phyloP scores from a whole-genome alignment of 2,329 filamentous ascomycete genomes.

The Teratosphaeria zuluensis region DNA sequence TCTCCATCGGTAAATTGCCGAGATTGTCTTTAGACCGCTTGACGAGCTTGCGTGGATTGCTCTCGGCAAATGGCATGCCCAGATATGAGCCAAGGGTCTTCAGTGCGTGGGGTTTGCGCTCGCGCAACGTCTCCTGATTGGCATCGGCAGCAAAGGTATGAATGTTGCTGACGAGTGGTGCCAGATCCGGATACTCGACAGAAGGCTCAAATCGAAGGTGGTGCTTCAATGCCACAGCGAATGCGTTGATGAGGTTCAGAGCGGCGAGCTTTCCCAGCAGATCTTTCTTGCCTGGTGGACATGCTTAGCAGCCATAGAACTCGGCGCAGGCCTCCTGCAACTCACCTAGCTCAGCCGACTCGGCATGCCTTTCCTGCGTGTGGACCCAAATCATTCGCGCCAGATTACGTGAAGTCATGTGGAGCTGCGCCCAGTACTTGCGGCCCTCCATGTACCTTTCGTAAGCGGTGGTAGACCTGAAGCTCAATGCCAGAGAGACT shows the following conservation, averaged over 20 bases:
- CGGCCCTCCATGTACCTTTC: conserved; percentile 53
- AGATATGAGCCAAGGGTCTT: conserved; percentile 54
- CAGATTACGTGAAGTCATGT: conserved; percentile 47
- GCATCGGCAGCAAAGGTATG: conserved; percentile 62
- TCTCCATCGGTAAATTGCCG: conserved; percentile 76
- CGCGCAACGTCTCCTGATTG: conserved; percentile 34
- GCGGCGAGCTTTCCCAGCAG: conserved; percentile 62
- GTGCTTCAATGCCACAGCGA: conserved; percentile 70
- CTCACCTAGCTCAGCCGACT: conserved; percentile 30
- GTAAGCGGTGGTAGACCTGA: conserved; percentile 68
- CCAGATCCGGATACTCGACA: conserved; percentile 64
- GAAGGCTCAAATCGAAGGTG: conserved; percentile 76
- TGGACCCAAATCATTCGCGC: conserved; percentile 77
- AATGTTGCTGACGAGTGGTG: conserved; percentile 59
- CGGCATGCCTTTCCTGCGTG: conserved; percentile 48
- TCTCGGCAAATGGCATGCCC: conserved; percentile 62
- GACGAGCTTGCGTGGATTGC: conserved; percentile 67
- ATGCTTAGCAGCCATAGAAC: neutral
- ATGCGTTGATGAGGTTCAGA: conserved; percentile 70
- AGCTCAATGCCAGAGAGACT: conserved; percentile 67
- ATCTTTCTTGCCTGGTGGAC: conserved; percentile 47
- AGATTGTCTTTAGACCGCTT: conserved; percentile 64
- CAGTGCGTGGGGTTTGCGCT: conserved; percentile 21
- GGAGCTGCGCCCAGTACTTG: conserved; percentile 54
- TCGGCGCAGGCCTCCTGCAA: neutral